phyloP scores from a whole-genome alignment of 306 rosid genomes.

The Arachis stenosperma region DNA sequence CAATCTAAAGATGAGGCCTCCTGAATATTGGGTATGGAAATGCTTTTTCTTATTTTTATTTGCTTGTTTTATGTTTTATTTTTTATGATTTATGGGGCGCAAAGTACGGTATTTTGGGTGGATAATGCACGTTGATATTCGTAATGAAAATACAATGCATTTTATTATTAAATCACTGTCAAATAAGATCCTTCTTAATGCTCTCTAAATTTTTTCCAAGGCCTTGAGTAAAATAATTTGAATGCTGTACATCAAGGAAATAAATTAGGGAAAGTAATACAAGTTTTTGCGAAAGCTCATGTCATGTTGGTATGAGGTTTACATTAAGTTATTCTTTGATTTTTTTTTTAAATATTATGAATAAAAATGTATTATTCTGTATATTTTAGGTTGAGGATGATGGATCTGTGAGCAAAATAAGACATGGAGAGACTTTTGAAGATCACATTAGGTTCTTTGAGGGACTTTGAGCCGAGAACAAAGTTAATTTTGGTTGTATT shows the following conservation, averaged over 20 bases:
- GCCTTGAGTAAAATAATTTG: slow-evolving; percentile 1
- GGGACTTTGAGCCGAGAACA: slow-evolving; percentile 60
- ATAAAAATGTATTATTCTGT: neutral
- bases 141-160: neutral
- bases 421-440: slow-evolving; percentile 83
- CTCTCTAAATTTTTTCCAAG: neutral
- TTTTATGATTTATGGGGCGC: neutral
- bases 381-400: slow-evolving; percentile 71
- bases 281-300: neutral
- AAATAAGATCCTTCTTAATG: neutral
- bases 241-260: neutral
- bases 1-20: slow-evolving; percentile 97
- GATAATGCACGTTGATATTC: no score
- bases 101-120: neutral
- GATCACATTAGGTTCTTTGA: slow-evolving; percentile 79
- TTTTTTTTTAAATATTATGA: neutral
- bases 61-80: slow-evolving; percentile 4
- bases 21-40: slow-evolving; percentile 84
- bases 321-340: slow-evolving; percentile 5
- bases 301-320: neutral
- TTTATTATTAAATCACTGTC: neutral
- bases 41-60: neutral
- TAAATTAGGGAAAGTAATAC: neutral
- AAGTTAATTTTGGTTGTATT: neutral
- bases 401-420: slow-evolving; percentile 84